phyloP scores from a whole-genome alignment of 768 basidiomycete species.

The Sporobolomyces pararoseus region DNA sequence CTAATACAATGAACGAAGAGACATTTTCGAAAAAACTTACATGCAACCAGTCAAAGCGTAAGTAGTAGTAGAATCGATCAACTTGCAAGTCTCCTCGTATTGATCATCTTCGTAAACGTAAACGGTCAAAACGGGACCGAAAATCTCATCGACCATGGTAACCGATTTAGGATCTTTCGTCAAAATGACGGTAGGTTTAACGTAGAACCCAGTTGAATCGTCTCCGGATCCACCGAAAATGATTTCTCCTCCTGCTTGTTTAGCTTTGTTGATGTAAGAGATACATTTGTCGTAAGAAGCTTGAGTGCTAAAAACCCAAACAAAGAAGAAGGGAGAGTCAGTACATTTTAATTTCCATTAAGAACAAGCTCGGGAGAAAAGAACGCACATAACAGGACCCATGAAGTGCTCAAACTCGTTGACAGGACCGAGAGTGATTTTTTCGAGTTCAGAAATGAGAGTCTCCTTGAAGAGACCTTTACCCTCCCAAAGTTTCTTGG shows the following conservation, averaged over 20 bases:
- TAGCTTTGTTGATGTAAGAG: constrained; percentile 78
- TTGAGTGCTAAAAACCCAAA: constrained; percentile 58
- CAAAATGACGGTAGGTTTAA: constrained; percentile 89
- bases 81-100: constrained; percentile 76
- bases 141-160: constrained; percentile 92
- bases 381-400: constrained; percentile 84
- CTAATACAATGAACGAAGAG: constrained; percentile 13
- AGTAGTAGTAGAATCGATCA: constrained; percentile 77
- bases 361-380: too few relatives aligned
- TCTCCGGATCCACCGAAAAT: constrained; percentile 78
- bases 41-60: constrained; percentile 95
- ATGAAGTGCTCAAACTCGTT: constrained; percentile 79
- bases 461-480: constrained; percentile 72
- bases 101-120: constrained; percentile 84
- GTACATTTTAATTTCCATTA: too few relatives aligned
- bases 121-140: constrained; percentile 90
- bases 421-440: constrained; percentile 77
- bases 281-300: constrained; percentile 85
- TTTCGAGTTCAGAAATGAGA: constrained; percentile 67
- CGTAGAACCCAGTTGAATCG: constrained; percentile 85
- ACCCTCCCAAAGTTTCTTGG: constrained; percentile 72
- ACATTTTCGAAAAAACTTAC: constrained; percentile 54
- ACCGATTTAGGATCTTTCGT: constrained; percentile 83
- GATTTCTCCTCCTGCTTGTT: constrained; percentile 81
- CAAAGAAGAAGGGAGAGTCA: too few relatives aligned